Evolutionary conservation across 108 stramenopile species (phyloP), one percentile per base, ranked within the genome.

Genomic region (Nannochloropsis salina): DNA sequence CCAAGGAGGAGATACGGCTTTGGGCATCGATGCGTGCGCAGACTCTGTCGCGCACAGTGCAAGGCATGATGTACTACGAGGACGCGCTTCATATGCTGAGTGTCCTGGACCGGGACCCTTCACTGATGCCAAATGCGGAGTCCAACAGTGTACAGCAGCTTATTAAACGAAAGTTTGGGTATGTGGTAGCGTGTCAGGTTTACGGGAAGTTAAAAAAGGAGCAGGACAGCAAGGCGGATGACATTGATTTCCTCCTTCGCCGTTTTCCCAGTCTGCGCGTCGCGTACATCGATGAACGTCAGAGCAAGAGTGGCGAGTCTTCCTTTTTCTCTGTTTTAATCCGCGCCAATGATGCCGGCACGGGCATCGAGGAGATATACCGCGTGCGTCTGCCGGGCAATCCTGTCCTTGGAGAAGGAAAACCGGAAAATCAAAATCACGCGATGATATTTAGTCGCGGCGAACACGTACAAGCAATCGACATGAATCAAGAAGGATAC

Each of bases 401-500:
- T 89, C 97, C 98, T 12, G 93, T 99, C 61, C 86, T 99, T 15
- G 98, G 98, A 20, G 98, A 99, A 93, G 98, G 98, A 86, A 99
- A 99, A 90, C 98, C 98, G 2, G 98, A 99, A 92, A 99, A 99
- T 89, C 98, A 99, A 86, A 99, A 99, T 84, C 97, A 97, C 83
- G 98, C 98, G 80, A 94, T 99, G 92, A 96, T 99, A 80, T 99
- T 99, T 92, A 96, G 96, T 8, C 92, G 98, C 10, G 96, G 96
- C 80, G 96, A 97, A 90, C 95, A 95, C 81, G 86, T 99, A 21
- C 98, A 99, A 88, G 97, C 97, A 1, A 97, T 99, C 91, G 98
- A 99, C 90, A 99, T 99, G 98, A 99, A 99, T 91, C 98, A 98
- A 88, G 97, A 97, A 85, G 96, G 95, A 45, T 96, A 97, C 93